Evolutionary conservation across 2,329 filamentous ascomycete species (phyloP), one percentile per base, ranked within the genome.

Genomic region (Stenocarpella maydis): DNA sequence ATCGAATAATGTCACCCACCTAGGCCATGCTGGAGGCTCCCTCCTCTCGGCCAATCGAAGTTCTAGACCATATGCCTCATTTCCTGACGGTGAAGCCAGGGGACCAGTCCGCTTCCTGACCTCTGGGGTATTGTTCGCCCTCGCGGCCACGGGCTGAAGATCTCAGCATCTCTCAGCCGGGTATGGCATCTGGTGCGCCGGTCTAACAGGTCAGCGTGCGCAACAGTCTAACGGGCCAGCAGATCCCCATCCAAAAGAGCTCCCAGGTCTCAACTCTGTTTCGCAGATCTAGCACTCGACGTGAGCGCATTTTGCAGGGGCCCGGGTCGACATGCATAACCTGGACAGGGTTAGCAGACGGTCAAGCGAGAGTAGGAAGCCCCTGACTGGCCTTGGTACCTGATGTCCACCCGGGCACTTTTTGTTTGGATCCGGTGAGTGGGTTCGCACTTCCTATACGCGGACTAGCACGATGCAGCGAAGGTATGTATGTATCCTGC

Each of bases 201-300:
- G 58, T 63, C 58, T n/a, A 43, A 37, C 28, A 63, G 12, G n/a
- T 34, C 14, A n/a, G 49, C 5, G 12, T 49, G 37, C 43, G 43
- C 10, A 19, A 49, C 49, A 26, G 28, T 37, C n/a, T 37, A 37
- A 43, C 58, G 28, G 58, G 58, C 58, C 49, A 49, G 49, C 49
- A 49, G 49, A 63, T 26, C 58, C 58, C 58, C 58, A 43, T 63
- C 10, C 43, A 49, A 43, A 37, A 37, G 58, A 34, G 49, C 43
- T 34, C n/a, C 58, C 58, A 63, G 58, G 58, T 63, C 58, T 63
- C 58, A 63, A 63, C 58, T 63, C 58, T 49, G 58, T 63, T 63
- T 63, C 58, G 58, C 43, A 63, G 58, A 63, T 63, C 58, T 49
- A 43, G 58, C 43, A 63, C 43, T 63, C 37, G n/a, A 43, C 43